Evolutionary conservation across 352 stramenopile genomes (phyloP).

Genomic region (Globisporangium spiculum): DNA sequence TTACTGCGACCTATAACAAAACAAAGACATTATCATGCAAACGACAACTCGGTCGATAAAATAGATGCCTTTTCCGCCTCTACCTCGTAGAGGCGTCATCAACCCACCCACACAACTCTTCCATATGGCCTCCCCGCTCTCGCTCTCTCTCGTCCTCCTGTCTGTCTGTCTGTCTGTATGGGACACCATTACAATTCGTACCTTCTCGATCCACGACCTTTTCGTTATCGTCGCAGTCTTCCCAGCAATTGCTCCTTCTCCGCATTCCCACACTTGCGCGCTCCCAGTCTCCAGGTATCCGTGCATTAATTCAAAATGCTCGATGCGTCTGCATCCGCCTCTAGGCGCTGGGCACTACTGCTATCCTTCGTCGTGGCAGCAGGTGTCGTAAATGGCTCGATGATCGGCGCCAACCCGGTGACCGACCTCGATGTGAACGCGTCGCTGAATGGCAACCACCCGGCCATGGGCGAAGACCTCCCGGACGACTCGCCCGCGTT

Average conservation of each 20-base stretch:
- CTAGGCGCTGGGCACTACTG: background rate
- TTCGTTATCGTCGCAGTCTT: background rate
- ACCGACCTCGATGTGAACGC: slow-evolving; percentile 6
- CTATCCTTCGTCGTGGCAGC: background rate
- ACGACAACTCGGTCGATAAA: too few species aligned
- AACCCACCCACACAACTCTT: too few species aligned
- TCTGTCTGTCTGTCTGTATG: too few species aligned
- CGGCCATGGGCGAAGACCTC: slow-evolving; percentile 8
- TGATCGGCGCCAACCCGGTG: background rate
- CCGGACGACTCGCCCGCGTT: slow-evolving; percentile 25
- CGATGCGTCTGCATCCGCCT: background rate
- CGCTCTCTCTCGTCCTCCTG: too few species aligned
- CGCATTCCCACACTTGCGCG: background rate
- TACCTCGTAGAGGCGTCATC: too few species aligned
- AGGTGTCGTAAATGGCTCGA: slow-evolving; percentile 35
- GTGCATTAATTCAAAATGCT: background rate
- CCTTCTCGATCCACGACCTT: background rate
- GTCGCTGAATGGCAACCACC: slow-evolving; percentile 8
- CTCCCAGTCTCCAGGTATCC: background rate
- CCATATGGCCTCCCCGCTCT: too few species aligned
- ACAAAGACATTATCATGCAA: too few species aligned
- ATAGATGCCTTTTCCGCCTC: too few species aligned
- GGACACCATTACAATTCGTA: background rate
- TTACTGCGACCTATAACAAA: too few species aligned
- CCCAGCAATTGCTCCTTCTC: background rate